phyloP scores from a whole-genome alignment of 1,284 basidiomycete species.

The Cerrena zonata region DNA sequence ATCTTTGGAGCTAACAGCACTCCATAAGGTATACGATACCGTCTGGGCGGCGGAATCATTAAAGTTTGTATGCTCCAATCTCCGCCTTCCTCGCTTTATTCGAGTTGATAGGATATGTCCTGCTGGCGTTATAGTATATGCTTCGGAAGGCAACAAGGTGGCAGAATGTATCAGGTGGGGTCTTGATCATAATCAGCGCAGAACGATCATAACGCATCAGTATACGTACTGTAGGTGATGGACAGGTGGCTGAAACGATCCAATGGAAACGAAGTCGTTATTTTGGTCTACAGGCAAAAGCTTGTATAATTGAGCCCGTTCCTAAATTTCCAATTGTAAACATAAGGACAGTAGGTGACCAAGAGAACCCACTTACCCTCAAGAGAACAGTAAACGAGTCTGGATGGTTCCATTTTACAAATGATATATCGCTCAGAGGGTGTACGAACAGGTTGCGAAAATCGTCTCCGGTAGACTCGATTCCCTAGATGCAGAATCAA shows the following conservation, averaged over 20 bases:
- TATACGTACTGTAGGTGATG: conserved; percentile 17
- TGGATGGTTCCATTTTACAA: conserved; percentile 36
- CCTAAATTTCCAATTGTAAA: conserved; percentile 26
- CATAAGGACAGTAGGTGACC: neutral
- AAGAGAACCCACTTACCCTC: conserved; percentile 27
- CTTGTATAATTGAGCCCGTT: conserved; percentile 37
- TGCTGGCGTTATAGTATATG: conserved; percentile 9
- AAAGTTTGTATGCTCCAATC: conserved; percentile 14
- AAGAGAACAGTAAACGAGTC: conserved; percentile 36
- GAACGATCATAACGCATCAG: neutral
- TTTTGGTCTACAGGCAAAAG: conserved; percentile 35
- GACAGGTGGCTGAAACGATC: neutral
- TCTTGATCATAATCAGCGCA: conserved; percentile 10
- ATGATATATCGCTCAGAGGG: conserved; percentile 24
- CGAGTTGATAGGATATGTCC: conserved; percentile 19
- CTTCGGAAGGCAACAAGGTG: conserved; percentile 12
- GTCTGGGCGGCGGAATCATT: neutral
- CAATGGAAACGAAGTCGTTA: conserved; percentile 25
- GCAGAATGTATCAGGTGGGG: conserved; percentile 11
- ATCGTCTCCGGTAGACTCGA: conserved; percentile 30
- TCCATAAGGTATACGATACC: conserved; percentile 23
- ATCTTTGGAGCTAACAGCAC: conserved; percentile 14
- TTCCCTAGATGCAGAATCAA: conserved; percentile 28
- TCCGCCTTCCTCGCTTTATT: conserved; percentile 19
- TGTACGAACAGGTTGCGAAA: conserved; percentile 29